Base-by-base conservation (phyloP, 495 filamentous ascomycete genomes). In the Penicillium paxilli region DNA sequence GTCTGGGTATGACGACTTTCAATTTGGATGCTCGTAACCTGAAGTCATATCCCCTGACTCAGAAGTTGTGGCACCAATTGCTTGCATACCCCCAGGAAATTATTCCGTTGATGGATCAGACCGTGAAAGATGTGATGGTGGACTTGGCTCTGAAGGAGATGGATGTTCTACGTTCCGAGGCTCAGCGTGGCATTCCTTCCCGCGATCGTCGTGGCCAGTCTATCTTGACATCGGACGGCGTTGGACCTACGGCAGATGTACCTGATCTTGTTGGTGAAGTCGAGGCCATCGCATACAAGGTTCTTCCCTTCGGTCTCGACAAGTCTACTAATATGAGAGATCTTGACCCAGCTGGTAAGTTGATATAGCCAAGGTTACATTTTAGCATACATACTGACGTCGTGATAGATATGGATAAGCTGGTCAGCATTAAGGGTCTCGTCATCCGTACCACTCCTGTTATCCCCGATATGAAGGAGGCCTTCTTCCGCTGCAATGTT, bases 401-500 rank as follows among this genome's bases (percentile, higher is more conserved):
- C 21, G 7, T 26, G 52, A 21, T 33, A 84, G 91, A 96, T 64
- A 95, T 96, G 83, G 95, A 98, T 78, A 96, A 96, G 71, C 81
- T 99, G 53, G 83, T 99, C 56, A 91, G 87, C 64, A 88, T 99
- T 71, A 99, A 98, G 72, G 94, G 94, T 47, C 79, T 99, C 35
- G 94, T 98, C 40, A 99, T 99, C 63, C 87, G 94, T 19, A 87
- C 96, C 14, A 97, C 95, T 2, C 90, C 94, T 4, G 86, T 98
- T 51, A 98, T 99, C 55, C 94, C 94, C 3, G 94, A 99, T 63
- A 98, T 98, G 95, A 96, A 95, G 66, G 85, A 89, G 69, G 91
- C 90, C 0, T 98, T 96, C 76, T 99, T 99, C 83, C 86, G 89
- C 59, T 99, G 94, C 70, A 87, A 89, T 57, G 84, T 90, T 30